phyloP scores from a whole-genome alignment of 2,329 filamentous ascomycete species.

The Fonsecaea monophora region DNA sequence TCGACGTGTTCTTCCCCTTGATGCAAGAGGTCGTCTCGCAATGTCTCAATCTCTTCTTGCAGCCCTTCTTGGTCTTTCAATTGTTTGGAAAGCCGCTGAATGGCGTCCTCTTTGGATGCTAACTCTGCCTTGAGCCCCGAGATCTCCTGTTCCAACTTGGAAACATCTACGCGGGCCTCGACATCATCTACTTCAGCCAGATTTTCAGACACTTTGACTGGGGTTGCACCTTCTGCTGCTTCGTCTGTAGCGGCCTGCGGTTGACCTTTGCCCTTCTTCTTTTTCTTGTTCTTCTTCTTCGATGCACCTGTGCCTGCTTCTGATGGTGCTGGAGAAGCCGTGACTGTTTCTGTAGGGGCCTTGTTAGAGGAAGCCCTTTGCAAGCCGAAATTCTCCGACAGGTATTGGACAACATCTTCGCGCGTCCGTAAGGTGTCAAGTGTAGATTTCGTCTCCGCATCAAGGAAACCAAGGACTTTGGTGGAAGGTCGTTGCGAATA shows the following conservation, averaged over 20 bases:
- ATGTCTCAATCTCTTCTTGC: slow-evolving; percentile 81
- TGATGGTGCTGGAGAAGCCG: slow-evolving; percentile 32
- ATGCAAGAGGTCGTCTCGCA: slow-evolving; percentile 78
- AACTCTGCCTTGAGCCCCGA: slow-evolving; percentile 40
- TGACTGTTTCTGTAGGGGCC: slow-evolving; percentile 30
- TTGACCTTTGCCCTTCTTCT: slow-evolving; percentile 67
- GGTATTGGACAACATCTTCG: slow-evolving; percentile 47
- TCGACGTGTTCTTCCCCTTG: slow-evolving; percentile 85
- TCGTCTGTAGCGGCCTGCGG: slow-evolving; percentile 44
- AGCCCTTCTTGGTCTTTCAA: slow-evolving; percentile 78
- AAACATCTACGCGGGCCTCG: slow-evolving; percentile 35
- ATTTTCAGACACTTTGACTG: slow-evolving; percentile 43
- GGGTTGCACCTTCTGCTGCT: slow-evolving; percentile 51
- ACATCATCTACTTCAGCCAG: slow-evolving; percentile 32
- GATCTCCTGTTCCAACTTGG: slow-evolving; percentile 42
- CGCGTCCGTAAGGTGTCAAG: slow-evolving; percentile 31
- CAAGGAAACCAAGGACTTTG: slow-evolving; percentile 36
- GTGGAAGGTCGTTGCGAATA: slow-evolving; percentile 33
- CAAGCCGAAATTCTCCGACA: slow-evolving; percentile 45
- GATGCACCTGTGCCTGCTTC: slow-evolving; percentile 37
- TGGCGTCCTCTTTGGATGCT: slow-evolving; percentile 70
- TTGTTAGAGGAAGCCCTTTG: slow-evolving; percentile 28
- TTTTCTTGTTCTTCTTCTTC: slow-evolving; percentile 87
- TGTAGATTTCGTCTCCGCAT: slow-evolving; percentile 24
- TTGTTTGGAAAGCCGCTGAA: slow-evolving; percentile 73